Evolutionary conservation across 441 rosid species (phyloP), one percentile per base, ranked within the genome.

Genomic region (Manihot esculenta): DNA sequence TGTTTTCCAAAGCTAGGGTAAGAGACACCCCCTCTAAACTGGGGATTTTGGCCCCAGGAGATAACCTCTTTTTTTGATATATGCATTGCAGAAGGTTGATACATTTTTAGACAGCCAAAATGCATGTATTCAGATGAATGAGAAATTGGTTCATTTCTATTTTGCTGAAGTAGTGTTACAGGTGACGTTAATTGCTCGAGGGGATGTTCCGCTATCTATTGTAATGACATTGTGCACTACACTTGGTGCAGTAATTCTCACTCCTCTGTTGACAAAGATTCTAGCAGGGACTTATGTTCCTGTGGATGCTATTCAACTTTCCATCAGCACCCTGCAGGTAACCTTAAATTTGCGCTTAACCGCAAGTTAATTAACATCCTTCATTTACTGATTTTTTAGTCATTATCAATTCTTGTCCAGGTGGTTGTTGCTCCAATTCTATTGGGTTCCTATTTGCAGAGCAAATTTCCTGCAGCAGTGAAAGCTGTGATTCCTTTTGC

Each of bases 171-270:
- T 77, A 78, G 79, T 77, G 57, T 79, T 82, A 64, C 90, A 87
- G 94, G 91, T 83, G 79, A 89, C 91, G 56, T 77, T 87, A 64
- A 81, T 87, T 74, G 88, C 94, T 73, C 84, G 44, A 74, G 94
- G 92, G 69, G 92, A 85, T 73, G 92, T 87, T 80, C 78, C 87
- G 48, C 81, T 87, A n/a, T 85, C 94, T 42, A 79, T 86, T 62
- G 82, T 87, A 58, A 82, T 84, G 90, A 87, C 94, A 38, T 76
- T 71, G 23, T 87, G 91, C 82, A 87, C 88, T 44, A 87, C 88
- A 57, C 77, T 84, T 47, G 85, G 86, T 62, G 88, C 91, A 59
- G 88, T 83, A 35, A 35, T 87, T 69, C 86, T 85, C 72, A 87
- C 94, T 64, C 89, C 94, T 61, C 49, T 84, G 55, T 71, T 89